Conservation (phyloP, 2,329 filamentous ascomycete species). For the Fusarium miscanthi region DNA sequence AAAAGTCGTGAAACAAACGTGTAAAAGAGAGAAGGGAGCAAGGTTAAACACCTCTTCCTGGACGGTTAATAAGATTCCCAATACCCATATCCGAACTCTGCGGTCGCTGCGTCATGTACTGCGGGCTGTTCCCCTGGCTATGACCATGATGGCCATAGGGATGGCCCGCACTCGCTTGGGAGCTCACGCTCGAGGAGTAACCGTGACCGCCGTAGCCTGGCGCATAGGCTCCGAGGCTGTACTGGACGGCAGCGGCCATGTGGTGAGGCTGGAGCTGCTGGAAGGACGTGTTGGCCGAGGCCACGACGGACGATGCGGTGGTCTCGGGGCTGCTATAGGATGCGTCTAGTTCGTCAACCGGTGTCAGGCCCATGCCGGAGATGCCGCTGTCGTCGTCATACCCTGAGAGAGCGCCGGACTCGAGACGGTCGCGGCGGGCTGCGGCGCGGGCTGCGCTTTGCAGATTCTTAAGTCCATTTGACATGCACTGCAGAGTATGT, state of each 20-base stretch:
- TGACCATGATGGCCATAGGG: slow-evolving; percentile 47
- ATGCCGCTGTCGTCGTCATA: slow-evolving; percentile 79
- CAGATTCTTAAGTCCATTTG: slow-evolving; percentile 84
- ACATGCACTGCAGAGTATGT: slow-evolving; percentile 74
- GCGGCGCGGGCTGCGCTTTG: slow-evolving; percentile 75
- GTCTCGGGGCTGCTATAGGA: slow-evolving; percentile 67
- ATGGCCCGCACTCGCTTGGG: slow-evolving; percentile 54
- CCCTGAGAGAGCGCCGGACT: slow-evolving; percentile 56
- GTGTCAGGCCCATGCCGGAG: slow-evolving; percentile 69
- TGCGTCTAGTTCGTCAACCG: slow-evolving; percentile 68
- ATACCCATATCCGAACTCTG: slow-evolving; percentile 72
- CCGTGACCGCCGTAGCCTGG: slow-evolving; percentile 51
- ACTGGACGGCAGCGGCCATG: slow-evolving; percentile 36
- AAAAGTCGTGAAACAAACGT: neutral
- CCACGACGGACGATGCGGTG: slow-evolving; percentile 55
- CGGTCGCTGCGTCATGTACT: slow-evolving; percentile 61
- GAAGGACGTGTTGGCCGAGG: slow-evolving; percentile 52
- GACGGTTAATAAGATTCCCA: slow-evolving; percentile 67
- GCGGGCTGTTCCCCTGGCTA: slow-evolving; percentile 56
- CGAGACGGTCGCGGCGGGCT: slow-evolving; percentile 72
- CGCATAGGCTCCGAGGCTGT: slow-evolving; percentile 42
- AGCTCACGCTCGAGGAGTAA: slow-evolving; percentile 67
- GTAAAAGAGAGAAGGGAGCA: neutral
- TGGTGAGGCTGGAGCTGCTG: slow-evolving; percentile 45
- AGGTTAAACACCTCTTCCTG: slow-evolving; percentile 46